Evolutionary conservation across 192 early-diverging fungal species (phyloP).

Genomic region (Podila epigama): DNA sequence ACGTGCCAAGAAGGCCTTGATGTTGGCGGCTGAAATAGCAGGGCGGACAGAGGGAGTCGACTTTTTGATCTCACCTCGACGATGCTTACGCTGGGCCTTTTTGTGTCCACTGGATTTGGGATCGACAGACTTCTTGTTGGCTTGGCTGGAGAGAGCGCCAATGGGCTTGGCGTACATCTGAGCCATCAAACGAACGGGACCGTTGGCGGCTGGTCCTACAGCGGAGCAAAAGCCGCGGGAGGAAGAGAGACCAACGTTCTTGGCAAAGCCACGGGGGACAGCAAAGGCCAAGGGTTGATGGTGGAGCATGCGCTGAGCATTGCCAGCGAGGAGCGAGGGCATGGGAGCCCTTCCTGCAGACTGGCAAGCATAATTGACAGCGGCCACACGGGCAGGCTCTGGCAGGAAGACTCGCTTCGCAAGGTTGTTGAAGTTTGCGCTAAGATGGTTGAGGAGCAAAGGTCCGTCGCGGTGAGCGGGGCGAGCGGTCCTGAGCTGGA

Average conservation of each 20-base stretch:
- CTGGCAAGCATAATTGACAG: constrained; percentile 40
- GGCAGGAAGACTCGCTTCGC: constrained; percentile 35
- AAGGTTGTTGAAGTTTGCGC: constrained; percentile 14
- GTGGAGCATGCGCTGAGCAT: constrained; percentile 34
- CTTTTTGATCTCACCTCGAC: constrained; percentile 28
- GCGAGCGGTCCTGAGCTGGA: constrained; percentile 35
- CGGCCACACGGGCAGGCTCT: constrained; percentile 41
- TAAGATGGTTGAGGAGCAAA: constrained; percentile 31
- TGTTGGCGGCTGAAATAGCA: constrained; percentile 14
- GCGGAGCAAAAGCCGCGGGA: constrained; percentile 35
- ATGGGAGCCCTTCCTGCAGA: constrained; percentile 39
- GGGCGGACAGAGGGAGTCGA: neutral
- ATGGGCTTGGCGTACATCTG: constrained; percentile 50
- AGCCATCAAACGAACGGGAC: constrained; percentile 41
- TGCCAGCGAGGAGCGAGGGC: constrained; percentile 25
- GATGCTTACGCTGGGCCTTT: constrained; percentile 8
- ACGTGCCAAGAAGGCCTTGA: constrained; percentile 36
- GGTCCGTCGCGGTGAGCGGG: constrained; percentile 40
- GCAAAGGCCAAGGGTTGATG: constrained; percentile 36
- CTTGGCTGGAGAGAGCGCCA: constrained; percentile 16
- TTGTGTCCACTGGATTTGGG: neutral
- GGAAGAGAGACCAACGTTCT: constrained; percentile 38
- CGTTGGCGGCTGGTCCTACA: constrained; percentile 11
- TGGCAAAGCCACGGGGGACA: constrained; percentile 37
- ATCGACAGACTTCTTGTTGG: constrained; percentile 17